Conservation (phyloP, 495 filamentous ascomycete genomes). For the Lasiosphaeriaceae sp. region DNA sequence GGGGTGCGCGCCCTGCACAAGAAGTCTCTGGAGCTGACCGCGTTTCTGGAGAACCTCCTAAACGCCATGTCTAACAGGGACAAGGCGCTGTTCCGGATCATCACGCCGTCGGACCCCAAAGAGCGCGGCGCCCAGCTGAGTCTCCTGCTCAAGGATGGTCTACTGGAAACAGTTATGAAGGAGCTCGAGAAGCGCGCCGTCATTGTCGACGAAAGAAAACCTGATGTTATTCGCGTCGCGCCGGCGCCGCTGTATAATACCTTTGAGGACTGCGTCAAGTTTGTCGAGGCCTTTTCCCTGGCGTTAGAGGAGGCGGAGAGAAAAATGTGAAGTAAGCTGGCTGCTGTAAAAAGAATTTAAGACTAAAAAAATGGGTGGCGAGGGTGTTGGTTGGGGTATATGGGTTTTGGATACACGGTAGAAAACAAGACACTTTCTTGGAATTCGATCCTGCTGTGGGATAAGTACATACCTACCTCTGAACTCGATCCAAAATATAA, state of each 20-base stretch:
- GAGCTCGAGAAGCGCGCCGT: slow-evolving; percentile 65
- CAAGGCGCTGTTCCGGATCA: slow-evolving; percentile 60
- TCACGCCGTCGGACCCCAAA: slow-evolving; percentile 70
- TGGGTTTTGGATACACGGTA: too few species aligned
- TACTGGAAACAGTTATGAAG: slow-evolving; percentile 67
- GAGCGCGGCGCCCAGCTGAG: slow-evolving; percentile 87
- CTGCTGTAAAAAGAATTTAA: neutral
- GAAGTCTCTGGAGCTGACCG: slow-evolving; percentile 73
- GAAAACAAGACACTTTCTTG: too few species aligned
- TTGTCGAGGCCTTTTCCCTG: slow-evolving; percentile 59
- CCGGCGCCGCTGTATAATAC: slow-evolving; percentile 88
- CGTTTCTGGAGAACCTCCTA: slow-evolving; percentile 68
- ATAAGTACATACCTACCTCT: too few species aligned
- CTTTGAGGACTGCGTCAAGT: slow-evolving; percentile 73
- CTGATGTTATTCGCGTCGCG: slow-evolving; percentile 88
- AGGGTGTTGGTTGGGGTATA: too few species aligned
- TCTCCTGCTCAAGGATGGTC: slow-evolving; percentile 59
- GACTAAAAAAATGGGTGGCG: too few species aligned
- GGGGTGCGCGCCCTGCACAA: slow-evolving; percentile 64
- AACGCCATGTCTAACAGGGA: slow-evolving; percentile 39
- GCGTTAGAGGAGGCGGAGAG: slow-evolving; percentile 41
- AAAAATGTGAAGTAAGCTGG: slow-evolving; percentile 1
- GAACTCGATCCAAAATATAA: too few species aligned
- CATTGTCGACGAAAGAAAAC: slow-evolving; percentile 83
- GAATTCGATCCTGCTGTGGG: too few species aligned